phyloP scores from a whole-genome alignment of 352 stramenopile genomes.

The Discostella stelligera region DNA sequence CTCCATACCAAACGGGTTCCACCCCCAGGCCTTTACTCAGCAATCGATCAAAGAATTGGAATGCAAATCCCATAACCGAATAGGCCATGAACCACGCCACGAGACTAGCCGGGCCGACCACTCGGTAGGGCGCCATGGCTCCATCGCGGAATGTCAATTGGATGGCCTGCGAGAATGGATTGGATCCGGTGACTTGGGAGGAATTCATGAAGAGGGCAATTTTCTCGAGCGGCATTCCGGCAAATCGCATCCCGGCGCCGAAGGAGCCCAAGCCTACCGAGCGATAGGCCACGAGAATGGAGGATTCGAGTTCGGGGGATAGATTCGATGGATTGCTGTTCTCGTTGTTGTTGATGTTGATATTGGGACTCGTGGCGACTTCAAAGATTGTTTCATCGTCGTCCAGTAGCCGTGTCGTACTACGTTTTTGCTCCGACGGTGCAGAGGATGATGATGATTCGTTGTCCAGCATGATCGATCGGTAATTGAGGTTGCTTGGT shows the following conservation, averaged over 20 bases:
- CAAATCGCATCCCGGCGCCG: slow-evolving; percentile 65
- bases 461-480: neutral
- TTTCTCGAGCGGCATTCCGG: slow-evolving; percentile 79
- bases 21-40: slow-evolving; percentile 56
- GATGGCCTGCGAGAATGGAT: slow-evolving; percentile 68
- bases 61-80: slow-evolving; percentile 70
- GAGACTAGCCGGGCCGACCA: slow-evolving; percentile 60
- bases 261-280: slow-evolving; percentile 71
- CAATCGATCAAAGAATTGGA: slow-evolving; percentile 70
- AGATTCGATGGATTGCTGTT: slow-evolving; percentile 12
- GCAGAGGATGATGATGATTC: neutral
- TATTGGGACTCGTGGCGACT: neutral
- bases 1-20: slow-evolving; percentile 64
- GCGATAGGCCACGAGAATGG: slow-evolving; percentile 64
- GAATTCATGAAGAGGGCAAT: slow-evolving; percentile 79
- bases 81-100: slow-evolving; percentile 81
- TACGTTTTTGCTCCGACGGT: neutral
- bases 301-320: slow-evolving; percentile 43
- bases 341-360: neutral
- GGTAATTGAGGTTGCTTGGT: neutral
- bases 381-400: neutral
- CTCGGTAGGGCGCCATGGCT: slow-evolving; percentile 59
- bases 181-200: slow-evolving; percentile 60
- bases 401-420: neutral
- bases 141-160: slow-evolving; percentile 65